Evolutionary conservation across 108 stramenopile genomes (phyloP).

Genomic region (Cyclostephanos tholiformis): DNA sequence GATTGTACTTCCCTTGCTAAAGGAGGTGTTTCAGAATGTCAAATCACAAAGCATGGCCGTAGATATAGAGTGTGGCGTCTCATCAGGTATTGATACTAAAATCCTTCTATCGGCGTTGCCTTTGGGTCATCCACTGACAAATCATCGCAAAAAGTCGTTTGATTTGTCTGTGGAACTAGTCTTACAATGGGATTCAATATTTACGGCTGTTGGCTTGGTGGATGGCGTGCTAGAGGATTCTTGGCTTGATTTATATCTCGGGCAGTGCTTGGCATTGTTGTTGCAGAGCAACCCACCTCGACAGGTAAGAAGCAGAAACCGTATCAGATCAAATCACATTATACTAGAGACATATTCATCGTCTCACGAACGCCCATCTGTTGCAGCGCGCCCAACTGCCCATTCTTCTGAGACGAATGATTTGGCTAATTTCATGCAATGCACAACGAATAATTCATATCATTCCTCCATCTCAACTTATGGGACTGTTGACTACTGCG

Average conservation of each 20-base stretch:
- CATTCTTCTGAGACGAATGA: conserved; percentile 40
- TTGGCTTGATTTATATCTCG: conserved; percentile 34
- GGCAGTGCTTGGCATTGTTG: conserved; percentile 22
- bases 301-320: conserved; percentile 6
- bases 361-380: neutral
- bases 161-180: conserved; percentile 11
- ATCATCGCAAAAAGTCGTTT: neutral
- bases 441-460: conserved; percentile 31
- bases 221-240: conserved; percentile 25
- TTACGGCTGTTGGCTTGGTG: conserved; percentile 40
- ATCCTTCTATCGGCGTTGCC: conserved; percentile 26
- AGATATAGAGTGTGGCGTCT: conserved; percentile 16
- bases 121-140: conserved; percentile 12
- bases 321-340: neutral
- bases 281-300: conserved; percentile 1
- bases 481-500: conserved; percentile 20
- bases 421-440: conserved; percentile 47
- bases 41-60: conserved; percentile 31
- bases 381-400: conserved; percentile 19
- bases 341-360: too few relatives aligned
- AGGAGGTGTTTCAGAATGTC: conserved; percentile 28
- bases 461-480: conserved; percentile 11
- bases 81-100: conserved; percentile 1
- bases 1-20: conserved; percentile 28
- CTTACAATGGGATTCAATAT: conserved; percentile 46